Evolutionary conservation across 176 grass and related monocot species (phyloP), one percentile per base, ranked within the genome.

Genomic region (Zoysia japonica): DNA sequence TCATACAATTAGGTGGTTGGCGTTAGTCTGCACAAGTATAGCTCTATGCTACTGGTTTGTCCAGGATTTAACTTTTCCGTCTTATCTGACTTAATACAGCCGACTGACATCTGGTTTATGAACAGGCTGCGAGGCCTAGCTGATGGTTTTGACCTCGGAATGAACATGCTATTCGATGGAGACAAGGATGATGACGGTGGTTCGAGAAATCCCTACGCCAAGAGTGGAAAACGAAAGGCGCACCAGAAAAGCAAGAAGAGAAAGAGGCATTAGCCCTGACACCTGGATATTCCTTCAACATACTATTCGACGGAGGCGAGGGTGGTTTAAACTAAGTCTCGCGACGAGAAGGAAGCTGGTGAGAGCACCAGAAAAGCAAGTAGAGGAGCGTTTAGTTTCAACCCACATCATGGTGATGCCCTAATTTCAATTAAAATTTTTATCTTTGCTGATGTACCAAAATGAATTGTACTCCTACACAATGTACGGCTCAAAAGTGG

Each of bases 231-330:
- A 9, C 46, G 40, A 49, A 85, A 65, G 16, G 68, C 72, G 67
- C 83, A 85, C 38, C 14, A 82, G 39, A 89, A 82, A 85, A 51
- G 73, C 72, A 85, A 77, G 74, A 83, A 83, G 47, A 80, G 82
- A 64, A 88, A 80, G 78, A 72, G 61, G 9, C 68, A 85, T 56
- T 89, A 85, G 49, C 39, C 60, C n/a, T 1, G 57, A 17, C 56
- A 6, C 50, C 46, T 10, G 37, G 35, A 36, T 48, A 36, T 2
- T 7, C 16, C 0, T 75, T 69, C 43, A 6, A 17, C 84, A 67
- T 60, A 52, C 11, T 71, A 9, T 8, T 72, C 3, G 28, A 82
- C 11, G 51, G 42, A 38, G 67, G 67, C 2, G 71, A 66, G 9
- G 67, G 19, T 5, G 72, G 57, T 40, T 45, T 67, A 46, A 78